A percentile compares a stretch with the other conserved stretches of the same genome.
Evolutionary conservation across 2,329 filamentous ascomycete species (phyloP).

Genomic region (Fusarium sp.): DNA sequence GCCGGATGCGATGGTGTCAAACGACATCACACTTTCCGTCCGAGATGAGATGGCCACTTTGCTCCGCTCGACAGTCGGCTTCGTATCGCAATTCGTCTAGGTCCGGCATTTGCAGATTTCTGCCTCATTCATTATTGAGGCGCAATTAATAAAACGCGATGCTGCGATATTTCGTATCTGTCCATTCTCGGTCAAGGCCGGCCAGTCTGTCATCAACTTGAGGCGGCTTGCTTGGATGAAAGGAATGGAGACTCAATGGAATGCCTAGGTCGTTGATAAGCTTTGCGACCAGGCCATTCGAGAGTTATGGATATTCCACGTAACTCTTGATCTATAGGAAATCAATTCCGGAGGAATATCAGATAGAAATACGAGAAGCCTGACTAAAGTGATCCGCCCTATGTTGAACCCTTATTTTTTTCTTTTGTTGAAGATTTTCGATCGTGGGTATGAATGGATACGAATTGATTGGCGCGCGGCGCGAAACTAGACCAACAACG

Average conservation of each 20-base stretch:
- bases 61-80: slow-evolving; percentile 24
- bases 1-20: slow-evolving; percentile 32
- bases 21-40: slow-evolving; percentile 28
- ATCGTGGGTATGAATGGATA: slow-evolving; percentile 31
- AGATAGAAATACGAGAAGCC: not conserved
- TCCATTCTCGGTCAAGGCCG: slow-evolving; percentile 14
- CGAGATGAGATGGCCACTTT: slow-evolving; percentile 29
- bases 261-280: slow-evolving; percentile 17
- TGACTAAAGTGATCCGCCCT: slow-evolving; percentile 7
- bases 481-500: slow-evolving; percentile 7
- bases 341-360: not conserved
- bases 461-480: slow-evolving; percentile 28
- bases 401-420: slow-evolving; percentile 12
- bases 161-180: not conserved
- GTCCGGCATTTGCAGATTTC: not conserved
- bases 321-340: not conserved
- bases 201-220: not conserved
- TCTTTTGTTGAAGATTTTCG: slow-evolving; percentile 22
- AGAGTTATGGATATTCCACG: not conserved
- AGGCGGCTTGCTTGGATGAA: not conserved
- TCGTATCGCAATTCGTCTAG: slow-evolving; percentile 6
- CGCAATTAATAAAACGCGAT: not conserved
- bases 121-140: not conserved
- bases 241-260: slow-evolving; percentile 4
- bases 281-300: slow-evolving; percentile 7